Percentiles rank a stretch among this genome's conserved stretches.
Conservation (phyloP, 1,139 yeast genomes). For the Taiozyma sp. region DNA sequence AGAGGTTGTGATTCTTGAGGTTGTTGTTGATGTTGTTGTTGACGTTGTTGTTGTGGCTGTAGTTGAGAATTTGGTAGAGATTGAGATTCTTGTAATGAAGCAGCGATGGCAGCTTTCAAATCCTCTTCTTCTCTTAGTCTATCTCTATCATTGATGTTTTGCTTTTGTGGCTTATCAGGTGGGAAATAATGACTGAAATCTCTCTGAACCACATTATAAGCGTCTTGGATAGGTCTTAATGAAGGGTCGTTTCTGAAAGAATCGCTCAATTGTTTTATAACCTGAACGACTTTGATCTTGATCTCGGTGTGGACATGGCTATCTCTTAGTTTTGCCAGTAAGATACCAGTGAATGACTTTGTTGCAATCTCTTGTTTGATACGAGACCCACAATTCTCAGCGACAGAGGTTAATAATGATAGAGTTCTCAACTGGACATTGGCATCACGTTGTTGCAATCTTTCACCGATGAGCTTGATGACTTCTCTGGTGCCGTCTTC, state of each 20-base stretch:
- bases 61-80: slow-evolving; percentile 6
- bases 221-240: slow-evolving; percentile 62
- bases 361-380: slow-evolving; percentile 81
- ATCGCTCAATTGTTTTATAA: slow-evolving; percentile 57
- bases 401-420: slow-evolving; percentile 68
- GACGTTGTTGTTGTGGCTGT: neutral
- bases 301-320: slow-evolving; percentile 60
- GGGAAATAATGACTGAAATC: slow-evolving; percentile 43
- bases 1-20: slow-evolving; percentile 1
- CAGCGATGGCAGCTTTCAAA: slow-evolving; percentile 67
- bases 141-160: slow-evolving; percentile 43
- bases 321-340: slow-evolving; percentile 55
- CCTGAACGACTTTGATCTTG: slow-evolving; percentile 61
- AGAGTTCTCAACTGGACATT: slow-evolving; percentile 74
- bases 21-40: slow-evolving; percentile 3
- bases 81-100: slow-evolving; percentile 44
- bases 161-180: slow-evolving; percentile 63
- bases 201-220: slow-evolving; percentile 41
- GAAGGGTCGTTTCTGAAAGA: slow-evolving; percentile 69
- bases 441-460: slow-evolving; percentile 62
- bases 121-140: slow-evolving; percentile 72
- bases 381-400: slow-evolving; percentile 91
- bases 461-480: slow-evolving; percentile 36
- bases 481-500: slow-evolving; percentile 41
- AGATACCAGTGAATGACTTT: slow-evolving; percentile 53